A percentile compares a stretch with the other conserved stretches of the same genome.
phyloP scores from a whole-genome alignment of 2,329 filamentous ascomycete species.

The Pseudopyrenochaeta lycopersici region DNA sequence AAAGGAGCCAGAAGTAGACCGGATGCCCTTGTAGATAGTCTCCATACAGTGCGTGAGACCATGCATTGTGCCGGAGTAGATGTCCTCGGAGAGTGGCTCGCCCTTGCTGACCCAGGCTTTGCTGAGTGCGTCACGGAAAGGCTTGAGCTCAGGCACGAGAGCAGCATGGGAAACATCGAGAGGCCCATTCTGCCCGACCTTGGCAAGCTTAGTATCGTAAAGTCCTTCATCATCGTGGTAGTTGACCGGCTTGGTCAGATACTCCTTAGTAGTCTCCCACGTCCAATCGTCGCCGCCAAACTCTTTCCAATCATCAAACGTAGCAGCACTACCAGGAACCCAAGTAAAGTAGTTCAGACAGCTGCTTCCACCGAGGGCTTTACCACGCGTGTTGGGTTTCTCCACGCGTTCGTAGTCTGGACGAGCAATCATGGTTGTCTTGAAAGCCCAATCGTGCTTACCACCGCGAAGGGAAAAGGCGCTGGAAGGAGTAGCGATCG shows the following conservation, averaged over 20 bases:
- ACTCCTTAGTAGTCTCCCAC: constrained; percentile 61
- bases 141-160: constrained; percentile 61
- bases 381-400: constrained; percentile 70
- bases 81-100: constrained; percentile 60
- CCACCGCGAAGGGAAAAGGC: constrained; percentile 65
- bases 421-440: constrained; percentile 68
- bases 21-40: constrained; percentile 66
- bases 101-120: constrained; percentile 65
- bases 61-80: constrained; percentile 64
- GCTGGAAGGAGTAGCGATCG: constrained; percentile 61
- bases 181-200: constrained; percentile 63
- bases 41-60: constrained; percentile 64
- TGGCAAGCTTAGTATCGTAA: constrained; percentile 57
- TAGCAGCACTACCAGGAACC: constrained; percentile 66
- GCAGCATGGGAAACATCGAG: constrained; percentile 65
- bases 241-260: constrained; percentile 63
- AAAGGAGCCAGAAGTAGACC: constrained; percentile 62
- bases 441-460: constrained; percentile 69
- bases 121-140: constrained; percentile 61
- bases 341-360: constrained; percentile 72
- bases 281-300: constrained; percentile 63
- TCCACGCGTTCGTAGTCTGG: constrained; percentile 68
- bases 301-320: constrained; percentile 62
- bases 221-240: constrained; percentile 65
- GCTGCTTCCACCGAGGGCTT: constrained; percentile 66